A percentile compares a stretch with the other conserved stretches of the same genome.
phyloP scores from a whole-genome alignment of 345 rosid species.

The Turritis glabra region DNA sequence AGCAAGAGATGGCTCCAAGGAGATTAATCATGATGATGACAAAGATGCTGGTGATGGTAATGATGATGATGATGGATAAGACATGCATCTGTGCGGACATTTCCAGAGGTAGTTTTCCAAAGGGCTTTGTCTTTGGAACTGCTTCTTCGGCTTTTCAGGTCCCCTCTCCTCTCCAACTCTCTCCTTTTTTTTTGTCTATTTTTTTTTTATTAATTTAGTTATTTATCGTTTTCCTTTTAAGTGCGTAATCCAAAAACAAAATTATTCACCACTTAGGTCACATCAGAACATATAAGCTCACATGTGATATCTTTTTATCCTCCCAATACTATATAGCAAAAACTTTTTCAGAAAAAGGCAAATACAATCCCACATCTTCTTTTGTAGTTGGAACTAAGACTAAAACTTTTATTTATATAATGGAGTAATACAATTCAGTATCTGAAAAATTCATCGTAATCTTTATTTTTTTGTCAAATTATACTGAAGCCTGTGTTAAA shows the following conservation, averaged over 20 bases:
- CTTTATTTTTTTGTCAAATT: neutral
- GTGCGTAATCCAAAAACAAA: neutral
- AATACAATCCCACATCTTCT: neutral
- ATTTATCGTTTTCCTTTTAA: neutral
- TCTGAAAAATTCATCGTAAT: neutral
- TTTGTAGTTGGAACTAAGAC: neutral
- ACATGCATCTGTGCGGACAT: slow-evolving; percentile 41
- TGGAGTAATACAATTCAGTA: neutral
- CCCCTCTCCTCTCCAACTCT: slow-evolving; percentile 21
- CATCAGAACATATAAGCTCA: slow-evolving; percentile 14
- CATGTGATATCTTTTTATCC: slow-evolving; percentile 19
- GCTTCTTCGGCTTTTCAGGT: slow-evolving; percentile 68
- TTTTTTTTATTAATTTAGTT: neutral
- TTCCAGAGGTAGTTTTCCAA: slow-evolving; percentile 49
- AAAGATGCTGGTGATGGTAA: neutral
- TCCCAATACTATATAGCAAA: neutral
- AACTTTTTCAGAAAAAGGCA: neutral
- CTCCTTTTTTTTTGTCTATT: neutral
- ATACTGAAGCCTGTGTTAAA: neutral
- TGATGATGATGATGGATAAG: slow-evolving; percentile 23
- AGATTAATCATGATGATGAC: slow-evolving; percentile 8
- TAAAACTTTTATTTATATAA: neutral
- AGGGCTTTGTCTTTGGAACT: slow-evolving; percentile 59
- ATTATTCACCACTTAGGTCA: slow-evolving; percentile 8
- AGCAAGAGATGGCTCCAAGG: slow-evolving; percentile 14